Base-by-base conservation (phyloP, 768 basidiomycete species). In the Pulveroboletus sp. region DNA sequence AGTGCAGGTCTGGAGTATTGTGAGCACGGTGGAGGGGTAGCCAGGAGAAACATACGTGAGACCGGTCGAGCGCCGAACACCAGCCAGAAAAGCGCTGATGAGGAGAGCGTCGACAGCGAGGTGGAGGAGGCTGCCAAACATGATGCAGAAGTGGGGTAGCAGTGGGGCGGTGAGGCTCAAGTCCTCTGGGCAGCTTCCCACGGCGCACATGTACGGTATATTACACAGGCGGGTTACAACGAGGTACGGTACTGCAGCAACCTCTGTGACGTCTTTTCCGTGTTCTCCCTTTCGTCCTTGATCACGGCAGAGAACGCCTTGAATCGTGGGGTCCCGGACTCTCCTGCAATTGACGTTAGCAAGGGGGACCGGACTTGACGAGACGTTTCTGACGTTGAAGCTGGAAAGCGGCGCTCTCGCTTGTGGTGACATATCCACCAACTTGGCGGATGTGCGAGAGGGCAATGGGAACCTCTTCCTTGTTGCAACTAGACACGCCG, bases 51-150 rank as follows among this genome's bases (percentile, higher is more conserved):
- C 86, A 50, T 72, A 92, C 91, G 92, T 91, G 53, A 94, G 69
- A 43, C 90, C 90, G 0, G 92, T 93, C 4, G 85, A 81, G 24
- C 91, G 82, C 65, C 79, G 84, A 48, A 93, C 69, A n/a, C 90
- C 92, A 9, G 91, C 91, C 4, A 94, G 79, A 56, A 92, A 81
- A 13, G 88, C 86, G 45, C 81, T 83, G 56, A 93, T 73, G 59
- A 93, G 76, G 49, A 90, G 65, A 10, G 88, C 89, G 58, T 93
- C 91, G 59, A 92, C 63, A 51, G 83, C 82, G 51, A 88, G 71
- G 58, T 83, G 90, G 11, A 87, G 77, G 69, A 66, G 54, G 44
- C 51, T 35, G 11, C 68, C 68, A 11, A 68, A 66, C 66, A 68
- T 68, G 50, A 11, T 50, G 38, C 17, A 11, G 26, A 21, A 10